Evolutionary conservation across 1,284 basidiomycete genomes (phyloP), one percentile per base, ranked within the genome.

Genomic region (Moniliophthora roreri): DNA sequence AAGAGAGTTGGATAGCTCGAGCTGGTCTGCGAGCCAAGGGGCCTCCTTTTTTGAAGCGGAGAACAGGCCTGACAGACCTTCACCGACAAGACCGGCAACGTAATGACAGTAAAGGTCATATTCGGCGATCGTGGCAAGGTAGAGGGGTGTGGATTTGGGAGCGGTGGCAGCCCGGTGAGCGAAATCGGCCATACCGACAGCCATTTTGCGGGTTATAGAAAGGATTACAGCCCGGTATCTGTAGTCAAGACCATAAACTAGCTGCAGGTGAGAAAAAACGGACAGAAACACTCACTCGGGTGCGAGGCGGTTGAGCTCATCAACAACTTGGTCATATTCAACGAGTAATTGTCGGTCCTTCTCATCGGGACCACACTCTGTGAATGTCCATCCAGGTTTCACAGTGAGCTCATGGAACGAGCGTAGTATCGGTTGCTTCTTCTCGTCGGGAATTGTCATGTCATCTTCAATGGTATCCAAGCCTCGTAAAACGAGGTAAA

Each of bases 381-480:
- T 77, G 68, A 93, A 99, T 18, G 78, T 90, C 95, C 95, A 99
- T 16, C 93, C 95, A 0, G 89, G 86, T 16, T 87, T 84, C 23
- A 91, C 75, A 10, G 93, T 87, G 61, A 89, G 85, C 63, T 87
- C 75, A 74, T 97, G 87, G 72, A 98, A 96, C 13, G 84, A 73
- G 40, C 93, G 85, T 36, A 99, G 79, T 15, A 98, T 65, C 9
- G 91, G 89, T 54, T 96, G 89, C 69, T 99, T 99, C 61, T 87
- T 72, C 11, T 86, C 76, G 69, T 95, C 89, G 1, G 91, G 80
- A 54, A 99, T 84, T 2, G 95, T 93, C 95, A 98, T 99, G 75
- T 99, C 96, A 69, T 99, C 96, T 70, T 99, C 96, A 57, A 99
- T 83, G 10, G 97, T 99, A 72, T 99, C 97, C 28, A 99, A 76